Evolutionary conservation across 164 flowering plant species (phyloP), one percentile per base, ranked within the genome.

Genomic region (Magnolia kwangsiensis): DNA sequence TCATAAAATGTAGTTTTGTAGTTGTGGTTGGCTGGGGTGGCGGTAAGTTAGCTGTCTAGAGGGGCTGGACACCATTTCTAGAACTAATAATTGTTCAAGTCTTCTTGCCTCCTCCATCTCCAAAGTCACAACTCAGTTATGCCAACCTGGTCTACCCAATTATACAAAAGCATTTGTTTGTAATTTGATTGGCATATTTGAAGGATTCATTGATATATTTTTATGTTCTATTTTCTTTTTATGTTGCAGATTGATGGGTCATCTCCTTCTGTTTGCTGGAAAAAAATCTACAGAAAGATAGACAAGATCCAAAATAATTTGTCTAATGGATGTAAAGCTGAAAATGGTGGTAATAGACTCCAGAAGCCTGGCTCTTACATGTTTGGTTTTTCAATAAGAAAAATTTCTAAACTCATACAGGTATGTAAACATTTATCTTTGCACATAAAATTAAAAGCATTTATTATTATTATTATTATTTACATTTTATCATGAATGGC

Each of bases 231-330:
- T 14, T 67, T 80, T 73, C 75, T 27, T 63, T 77, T 37, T 20
- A 67, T 45, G 49, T 78, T 79, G 71, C 88, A 94, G 98, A 88
- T 94, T 72, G 81, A 81, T 75, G 98, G 95, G 79, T 74, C 91
- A 73, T 85, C 87, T 66, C 96, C 98, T 69, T 83, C 92, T 78
- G 84, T 87, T 78, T 94, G 98, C 83, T 94, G 98, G 98, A 85
- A 88, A 76, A 89, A 91, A 81, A 86, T 92, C 72, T 90, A 88
- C 85, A 81, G 72, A 80, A 88, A 80, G 81, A 84, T 94, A 73
- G 82, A 82, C 71, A 85, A 84, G 83, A 50, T 77, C 74, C 85
- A 80, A 50, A 72, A 74, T 58, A 77, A 59, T 77, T 19, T 76
- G 61, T 51, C 81, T 75, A 85, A 79, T 77, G 88, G 81, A 74